Base-by-base conservation (phyloP, 116 monocot species). In the Zostera marina region DNA sequence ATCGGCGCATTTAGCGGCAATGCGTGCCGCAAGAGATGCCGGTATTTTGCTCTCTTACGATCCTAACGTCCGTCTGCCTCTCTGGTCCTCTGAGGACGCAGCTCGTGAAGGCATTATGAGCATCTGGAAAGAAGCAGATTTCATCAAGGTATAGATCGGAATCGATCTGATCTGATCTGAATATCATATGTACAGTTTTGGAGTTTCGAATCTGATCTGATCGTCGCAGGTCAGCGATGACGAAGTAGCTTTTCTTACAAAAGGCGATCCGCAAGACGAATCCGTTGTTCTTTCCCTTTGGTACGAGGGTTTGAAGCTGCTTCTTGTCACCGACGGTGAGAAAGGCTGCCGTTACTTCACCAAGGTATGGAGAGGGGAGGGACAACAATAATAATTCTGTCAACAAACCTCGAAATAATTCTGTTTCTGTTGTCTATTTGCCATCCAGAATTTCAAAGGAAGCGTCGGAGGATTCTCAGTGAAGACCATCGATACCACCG, bases 401-500 rank as follows among this genome's bases (percentile, higher is more conserved):
- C n/a, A n/a, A n/a, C n/a, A n/a, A n/a, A n/a, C n/a, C n/a, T n/a
- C n/a, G n/a, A n/a, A n/a, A n/a, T n/a, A n/a, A n/a, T n/a, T n/a
- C n/a, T n/a, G n/a, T n/a, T n/a, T 15, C 26, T 7, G 41, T 13
- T 62, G 4, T 32, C 32, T 3, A 2, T 9, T 51, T 10, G 38
- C 40, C 32, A 9, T 51, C 13, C 44, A 80, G 80, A 52, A 62
- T 16, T 93, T 81, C 70, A 93, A 81, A 56, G 88, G 93, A 5
- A 72, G 17, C 16, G 75, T 94, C 0, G 52, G 70, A 8, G 93
- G 93, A 14, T 94, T 72, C 46, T 2, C 76, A 19, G 93, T 94
- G 59, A 82, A 88, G 11, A 77, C 88, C 3, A 60, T 94, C 7
- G 93, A 94, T 53, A 94, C 93, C 41, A 94, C 93, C 1, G 93